These are phyloP conservation scores for Polyporus tsugae DNA, from an alignment of 1,284 basidiomycete genomes.

Conservation along the genomic window DNA sequence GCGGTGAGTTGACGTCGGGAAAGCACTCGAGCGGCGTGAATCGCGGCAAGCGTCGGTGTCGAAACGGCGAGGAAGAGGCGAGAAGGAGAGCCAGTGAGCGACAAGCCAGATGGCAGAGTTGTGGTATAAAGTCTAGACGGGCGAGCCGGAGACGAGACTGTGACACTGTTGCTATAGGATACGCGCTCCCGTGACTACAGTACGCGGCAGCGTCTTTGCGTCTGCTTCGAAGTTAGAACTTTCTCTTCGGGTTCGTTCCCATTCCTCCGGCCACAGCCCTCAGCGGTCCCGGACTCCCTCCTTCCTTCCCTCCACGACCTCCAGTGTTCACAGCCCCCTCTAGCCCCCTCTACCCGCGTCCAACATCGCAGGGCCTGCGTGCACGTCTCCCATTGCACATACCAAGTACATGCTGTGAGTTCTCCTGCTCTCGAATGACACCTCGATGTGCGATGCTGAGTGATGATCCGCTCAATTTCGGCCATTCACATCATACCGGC, in stretches of 20 bases:
- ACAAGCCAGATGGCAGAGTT: too few species aligned
- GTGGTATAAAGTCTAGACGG: too few species aligned
- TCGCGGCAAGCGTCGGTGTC: too few species aligned
- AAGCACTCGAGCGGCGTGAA: too few species aligned
- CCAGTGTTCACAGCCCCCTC: conserved; percentile 9
- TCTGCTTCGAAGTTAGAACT: conserved; percentile 8
- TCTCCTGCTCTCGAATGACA: not conserved
- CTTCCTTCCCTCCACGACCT: conserved; percentile 23
- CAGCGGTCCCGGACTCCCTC: conserved; percentile 16
- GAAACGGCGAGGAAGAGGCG: too few species aligned
- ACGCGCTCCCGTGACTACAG: conserved; percentile 29
- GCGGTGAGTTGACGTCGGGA: too few species aligned
- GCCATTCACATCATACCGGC: not conserved
- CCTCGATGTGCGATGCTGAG: not conserved
- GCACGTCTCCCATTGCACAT: conserved; percentile 14
- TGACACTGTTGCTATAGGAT: conserved; percentile 26
- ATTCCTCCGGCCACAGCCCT: conserved; percentile 11
- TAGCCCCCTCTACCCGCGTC: conserved; percentile 10
- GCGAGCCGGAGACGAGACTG: not conserved
- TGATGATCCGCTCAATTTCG: conserved; percentile 17
- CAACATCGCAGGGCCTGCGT: conserved; percentile 15
- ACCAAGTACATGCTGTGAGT: conserved; percentile 31
- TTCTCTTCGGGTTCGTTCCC: conserved; percentile 15
- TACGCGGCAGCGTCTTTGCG: conserved; percentile 33
- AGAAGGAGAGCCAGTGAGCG: too few species aligned